Evolutionary conservation across 495 filamentous ascomycete species (phyloP).

Genomic region (Pseudomonodictys pantanalensis): DNA sequence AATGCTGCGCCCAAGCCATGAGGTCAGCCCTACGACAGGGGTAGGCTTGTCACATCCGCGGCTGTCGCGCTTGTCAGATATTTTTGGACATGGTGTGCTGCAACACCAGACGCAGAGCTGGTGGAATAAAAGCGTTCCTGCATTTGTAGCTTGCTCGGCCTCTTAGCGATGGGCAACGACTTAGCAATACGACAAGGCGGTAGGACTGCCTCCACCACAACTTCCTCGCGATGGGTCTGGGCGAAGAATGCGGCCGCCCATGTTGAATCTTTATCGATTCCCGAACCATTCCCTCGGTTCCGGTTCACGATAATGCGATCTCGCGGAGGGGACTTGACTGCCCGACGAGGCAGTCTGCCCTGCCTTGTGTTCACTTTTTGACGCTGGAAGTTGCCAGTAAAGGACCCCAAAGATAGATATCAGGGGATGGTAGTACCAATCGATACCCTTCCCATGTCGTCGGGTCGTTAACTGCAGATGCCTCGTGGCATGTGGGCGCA

Average conservation of each 20-base stretch:
- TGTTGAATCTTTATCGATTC: too few species aligned
- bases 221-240: too few species aligned
- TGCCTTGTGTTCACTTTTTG: too few species aligned
- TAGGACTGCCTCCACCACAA: too few species aligned
- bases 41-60: neutral
- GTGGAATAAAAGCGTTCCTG: constrained; percentile 22
- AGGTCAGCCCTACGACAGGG: constrained; percentile 23
- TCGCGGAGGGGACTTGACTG: too few species aligned
- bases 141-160: constrained; percentile 11
- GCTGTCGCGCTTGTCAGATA: too few species aligned
- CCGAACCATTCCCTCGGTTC: too few species aligned
- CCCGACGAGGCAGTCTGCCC: too few species aligned
- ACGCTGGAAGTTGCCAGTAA: neutral
- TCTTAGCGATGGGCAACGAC: too few species aligned
- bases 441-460: constrained; percentile 2
- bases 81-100: constrained; percentile 14
- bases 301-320: too few species aligned
- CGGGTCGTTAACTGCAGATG: constrained; percentile 5
- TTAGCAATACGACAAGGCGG: too few species aligned
- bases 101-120: neutral
- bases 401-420: neutral
- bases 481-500: constrained; percentile 24
- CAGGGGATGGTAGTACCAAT: neutral
- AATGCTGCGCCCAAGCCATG: constrained; percentile 18
- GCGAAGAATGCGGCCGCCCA: too few species aligned